Evolutionary conservation across 129 eudicot genomes (phyloP), one percentile per base, ranked within the genome.

Genomic region (Calendula officinalis): DNA sequence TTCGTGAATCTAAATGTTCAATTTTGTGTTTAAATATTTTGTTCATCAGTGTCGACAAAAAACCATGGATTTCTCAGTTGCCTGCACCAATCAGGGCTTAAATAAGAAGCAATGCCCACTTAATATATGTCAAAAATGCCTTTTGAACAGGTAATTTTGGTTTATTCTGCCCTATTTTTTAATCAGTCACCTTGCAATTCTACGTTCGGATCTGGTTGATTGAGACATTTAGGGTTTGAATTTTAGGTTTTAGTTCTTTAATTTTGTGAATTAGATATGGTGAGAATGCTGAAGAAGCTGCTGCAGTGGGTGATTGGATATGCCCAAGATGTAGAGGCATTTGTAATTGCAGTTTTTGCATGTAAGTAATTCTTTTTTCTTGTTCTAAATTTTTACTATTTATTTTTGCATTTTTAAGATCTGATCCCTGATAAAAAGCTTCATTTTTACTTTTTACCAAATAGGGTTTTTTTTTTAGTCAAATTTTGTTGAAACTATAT

Each of bases 281-380:
- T 52, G 88, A 85, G 69, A 79, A 75, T 8, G 88, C 83, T 8
- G 94, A 82, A 73, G 81, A 82, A 50, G 74, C 62, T 44, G 81
- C 60, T 1, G 66, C 38, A 43, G 56, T 50, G 54, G 79, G 62
- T 48, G 80, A 74, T 65, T 85, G 94, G 94, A 78, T 69, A 59
- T 85, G 94, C 71, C 94, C 94, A 43, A 79, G 75, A 57, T 85
- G 94, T 45, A 79, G 94, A 69, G 88, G 76, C 16, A 64, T 82
- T 50, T 85, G 94, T 65, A 85, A 85, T 66, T 85, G 94, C 73
- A 78, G 88, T 63, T 63, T 22, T 51, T 85, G 94, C 85, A 82
- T 73, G 94, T 82, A 73, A 69, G 77, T 74, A 8, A 3, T 14
- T 33, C 27, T 63, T 30, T 41, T 50, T 2, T 7, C 5, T 14